Conservation (phyloP, 495 filamentous ascomycete genomes). For the Jackrogersella multiformis region DNA sequence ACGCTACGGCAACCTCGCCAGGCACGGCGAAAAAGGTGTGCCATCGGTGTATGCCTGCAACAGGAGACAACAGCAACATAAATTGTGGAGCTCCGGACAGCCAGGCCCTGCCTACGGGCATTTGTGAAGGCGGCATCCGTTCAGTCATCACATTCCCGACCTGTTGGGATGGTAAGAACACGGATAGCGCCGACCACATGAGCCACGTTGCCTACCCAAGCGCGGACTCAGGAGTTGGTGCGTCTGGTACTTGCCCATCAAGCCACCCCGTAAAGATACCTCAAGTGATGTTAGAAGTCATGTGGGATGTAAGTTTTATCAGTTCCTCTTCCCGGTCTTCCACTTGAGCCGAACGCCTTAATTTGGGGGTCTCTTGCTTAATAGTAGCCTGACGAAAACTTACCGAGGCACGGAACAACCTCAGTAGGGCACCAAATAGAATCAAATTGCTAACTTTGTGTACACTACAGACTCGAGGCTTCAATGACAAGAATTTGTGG, state of each 20-base stretch:
- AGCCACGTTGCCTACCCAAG: conserved; percentile 59
- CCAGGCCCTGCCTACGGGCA: conserved; percentile 35
- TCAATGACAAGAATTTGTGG: conserved; percentile 50
- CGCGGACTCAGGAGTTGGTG: conserved; percentile 37
- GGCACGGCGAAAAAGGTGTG: conserved; percentile 58
- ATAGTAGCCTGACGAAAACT: background rate
- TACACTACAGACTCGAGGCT: conserved; percentile 42
- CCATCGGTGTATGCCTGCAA: conserved; percentile 58
- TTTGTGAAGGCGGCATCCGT: conserved; percentile 48
- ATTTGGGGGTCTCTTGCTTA: background rate
- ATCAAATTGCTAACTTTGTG: conserved; percentile 11
- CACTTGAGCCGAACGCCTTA: background rate
- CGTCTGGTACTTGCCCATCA: conserved; percentile 67
- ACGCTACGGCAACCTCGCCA: conserved; percentile 57
- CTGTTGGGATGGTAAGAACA: conserved; percentile 73
- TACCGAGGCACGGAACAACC: too few relatives aligned
- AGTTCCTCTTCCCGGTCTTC: background rate
- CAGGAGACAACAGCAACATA: conserved; percentile 45
- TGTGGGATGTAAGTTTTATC: conserved; percentile 48
- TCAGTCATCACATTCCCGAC: conserved; percentile 54
- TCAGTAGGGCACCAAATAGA: background rate
- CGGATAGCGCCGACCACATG: conserved; percentile 68
- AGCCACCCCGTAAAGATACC: conserved; percentile 61
- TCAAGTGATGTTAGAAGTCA: conserved; percentile 48
- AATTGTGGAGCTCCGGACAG: conserved; percentile 46